These are phyloP conservation scores for Citrullus mucosospermus DNA, from an alignment of 306 rosid species.

Conservation along the genomic window DNA sequence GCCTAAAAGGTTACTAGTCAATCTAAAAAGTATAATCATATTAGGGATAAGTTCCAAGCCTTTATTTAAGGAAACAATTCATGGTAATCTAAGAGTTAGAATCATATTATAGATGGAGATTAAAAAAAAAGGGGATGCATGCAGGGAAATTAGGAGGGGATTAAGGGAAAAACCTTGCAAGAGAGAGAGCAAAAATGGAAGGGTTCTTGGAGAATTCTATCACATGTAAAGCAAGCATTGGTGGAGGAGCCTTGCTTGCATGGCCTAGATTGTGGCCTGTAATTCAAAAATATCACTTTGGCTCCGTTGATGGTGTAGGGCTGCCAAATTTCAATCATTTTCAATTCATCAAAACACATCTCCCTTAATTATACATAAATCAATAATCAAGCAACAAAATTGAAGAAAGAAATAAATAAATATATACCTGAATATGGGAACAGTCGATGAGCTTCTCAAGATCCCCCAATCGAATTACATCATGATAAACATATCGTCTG, in stretches of 20 bases:
- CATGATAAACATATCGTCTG: conserved; percentile 92
- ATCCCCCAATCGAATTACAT: conserved; percentile 82
- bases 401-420: not conserved
- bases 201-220: conserved; percentile 91
- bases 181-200: conserved; percentile 89
- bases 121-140: not conserved
- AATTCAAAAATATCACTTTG: conserved; percentile 85
- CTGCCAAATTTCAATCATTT: conserved; percentile 18
- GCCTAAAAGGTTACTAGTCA: too few relatives aligned
- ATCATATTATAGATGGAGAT: too few relatives aligned
- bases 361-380: not conserved
- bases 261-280: conserved; percentile 78
- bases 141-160: not conserved
- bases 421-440: conserved; percentile 62
- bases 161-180: conserved; percentile 46
- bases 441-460: conserved; percentile 92
- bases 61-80: too few relatives aligned
- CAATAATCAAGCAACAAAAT: too few relatives aligned
- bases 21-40: too few relatives aligned
- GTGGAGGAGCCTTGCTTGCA: conserved; percentile 57
- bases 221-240: conserved; percentile 78
- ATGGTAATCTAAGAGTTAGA: too few relatives aligned
- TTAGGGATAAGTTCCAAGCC: too few relatives aligned
- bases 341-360: too few relatives aligned
- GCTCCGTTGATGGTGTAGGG: conserved; percentile 90